Percentiles rank a stretch among this genome's conserved stretches.
Evolutionary conservation across 202 grass and related monocot species (phyloP).

Genomic region (Miscanthus sacchariflorus): DNA sequence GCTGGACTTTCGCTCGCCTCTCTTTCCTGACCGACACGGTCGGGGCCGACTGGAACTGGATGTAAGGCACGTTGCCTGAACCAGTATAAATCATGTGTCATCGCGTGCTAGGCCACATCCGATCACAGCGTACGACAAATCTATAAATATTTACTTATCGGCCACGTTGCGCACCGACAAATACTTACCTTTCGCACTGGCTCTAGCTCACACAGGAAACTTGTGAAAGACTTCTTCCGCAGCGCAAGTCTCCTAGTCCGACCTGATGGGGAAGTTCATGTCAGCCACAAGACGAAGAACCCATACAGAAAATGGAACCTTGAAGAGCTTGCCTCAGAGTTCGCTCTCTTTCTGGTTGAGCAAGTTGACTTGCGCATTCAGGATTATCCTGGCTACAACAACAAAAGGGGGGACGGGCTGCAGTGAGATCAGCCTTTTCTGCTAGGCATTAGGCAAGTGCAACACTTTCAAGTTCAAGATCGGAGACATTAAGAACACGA

Average conservation of each 20-base stretch:
- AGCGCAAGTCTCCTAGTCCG: conserved; percentile 52
- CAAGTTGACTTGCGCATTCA: conserved; percentile 33
- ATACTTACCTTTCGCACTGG: neutral
- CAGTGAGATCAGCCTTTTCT: neutral
- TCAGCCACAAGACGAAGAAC: conserved; percentile 47
- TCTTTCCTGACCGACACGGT: no score
- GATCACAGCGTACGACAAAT: no score
- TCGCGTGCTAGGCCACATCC: no score
- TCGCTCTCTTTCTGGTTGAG: conserved; percentile 40
- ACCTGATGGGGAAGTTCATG: conserved; percentile 52
- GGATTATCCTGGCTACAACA: conserved; percentile 52
- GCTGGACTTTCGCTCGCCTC: no score
- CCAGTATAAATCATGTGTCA: no score
- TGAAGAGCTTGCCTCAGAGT: conserved; percentile 30
- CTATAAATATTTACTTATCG: no score
- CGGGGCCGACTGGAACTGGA: no score
- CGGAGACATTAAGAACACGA: neutral
- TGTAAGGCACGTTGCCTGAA: no score
- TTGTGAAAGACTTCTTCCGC: conserved; percentile 52
- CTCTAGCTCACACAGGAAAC: conserved; percentile 45
- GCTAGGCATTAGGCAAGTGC: conserved; percentile 2
- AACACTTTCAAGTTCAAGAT: conserved; percentile 49
- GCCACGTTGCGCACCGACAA: no score
- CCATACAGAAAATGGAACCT: conserved; percentile 49
- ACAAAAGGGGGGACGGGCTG: conserved; percentile 51